Evolutionary conservation across 2,329 filamentous ascomycete genomes (phyloP).

Genomic region (Sarocladium oryzae): DNA sequence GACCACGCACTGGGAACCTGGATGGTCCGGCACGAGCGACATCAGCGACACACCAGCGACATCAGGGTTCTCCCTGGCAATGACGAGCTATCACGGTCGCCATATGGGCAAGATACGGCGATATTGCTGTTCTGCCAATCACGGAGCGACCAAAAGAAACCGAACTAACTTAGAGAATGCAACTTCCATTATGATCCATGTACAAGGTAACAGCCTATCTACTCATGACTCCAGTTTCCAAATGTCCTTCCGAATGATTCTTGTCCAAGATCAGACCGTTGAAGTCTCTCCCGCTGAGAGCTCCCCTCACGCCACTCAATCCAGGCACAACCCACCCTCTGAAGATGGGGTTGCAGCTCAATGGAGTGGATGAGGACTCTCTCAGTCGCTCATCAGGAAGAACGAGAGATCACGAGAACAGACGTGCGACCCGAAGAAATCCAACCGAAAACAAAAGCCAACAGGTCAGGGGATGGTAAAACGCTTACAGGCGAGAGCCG

Average conservation of each 20-base stretch:
- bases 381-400: slow-evolving; percentile 1
- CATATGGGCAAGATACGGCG: too few relatives aligned
- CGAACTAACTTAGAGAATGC: background rate
- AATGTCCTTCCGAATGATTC: slow-evolving; percentile 1
- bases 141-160: too few relatives aligned
- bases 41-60: background rate
- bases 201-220: slow-evolving; percentile 11
- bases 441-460: background rate
- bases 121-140: too few relatives aligned
- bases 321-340: background rate
- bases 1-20: background rate
- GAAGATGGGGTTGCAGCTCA: background rate
- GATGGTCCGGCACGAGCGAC: too few relatives aligned
- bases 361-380: background rate
- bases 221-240: slow-evolving; percentile 7
- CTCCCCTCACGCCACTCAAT: background rate
- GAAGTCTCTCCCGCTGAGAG: background rate
- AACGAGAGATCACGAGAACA: slow-evolving; percentile 2
- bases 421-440: slow-evolving; percentile 1
- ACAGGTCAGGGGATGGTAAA: too few relatives aligned
- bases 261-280: slow-evolving; percentile 4
- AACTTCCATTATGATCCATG: slow-evolving; percentile 19
- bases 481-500: slow-evolving; percentile 56
- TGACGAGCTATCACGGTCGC: too few relatives aligned
- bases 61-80: slow-evolving; percentile 4